These are phyloP conservation scores for Rauvolfia tetraphylla DNA, from an alignment of 257 asterid genomes.

Conservation along the genomic window DNA sequence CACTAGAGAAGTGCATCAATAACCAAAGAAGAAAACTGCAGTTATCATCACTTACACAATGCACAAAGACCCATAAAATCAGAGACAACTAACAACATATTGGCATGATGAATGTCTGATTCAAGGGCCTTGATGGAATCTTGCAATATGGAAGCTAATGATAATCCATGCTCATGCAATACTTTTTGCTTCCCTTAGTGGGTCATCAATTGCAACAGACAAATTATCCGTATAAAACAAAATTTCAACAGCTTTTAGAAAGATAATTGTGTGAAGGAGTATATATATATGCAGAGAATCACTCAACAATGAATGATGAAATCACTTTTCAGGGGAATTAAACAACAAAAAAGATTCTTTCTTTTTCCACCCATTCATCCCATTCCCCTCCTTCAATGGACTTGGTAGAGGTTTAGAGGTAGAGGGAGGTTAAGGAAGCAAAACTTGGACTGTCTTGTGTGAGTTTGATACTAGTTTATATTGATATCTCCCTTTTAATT, in stretches of 20 bases:
- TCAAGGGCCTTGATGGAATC: not conserved
- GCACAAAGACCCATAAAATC: too few species aligned
- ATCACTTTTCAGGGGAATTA: too few species aligned
- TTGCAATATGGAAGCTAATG: not conserved
- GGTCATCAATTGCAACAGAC: not conserved
- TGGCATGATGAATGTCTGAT: not conserved
- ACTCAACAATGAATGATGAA: not conserved
- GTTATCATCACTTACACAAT: too few species aligned
- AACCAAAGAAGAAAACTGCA: too few species aligned
- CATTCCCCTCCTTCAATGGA: not conserved
- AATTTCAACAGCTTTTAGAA: not conserved
- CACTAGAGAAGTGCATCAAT: not conserved
- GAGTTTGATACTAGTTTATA: not conserved
- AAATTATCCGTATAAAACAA: too few species aligned
- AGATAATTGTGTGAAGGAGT: not conserved
- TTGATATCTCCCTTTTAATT: too few species aligned
- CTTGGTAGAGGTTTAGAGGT: not conserved
- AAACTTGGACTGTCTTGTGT: not conserved
- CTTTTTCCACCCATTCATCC: not conserved
- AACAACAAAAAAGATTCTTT: not conserved
- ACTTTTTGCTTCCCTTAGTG: not conserved
- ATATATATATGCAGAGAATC: not conserved
- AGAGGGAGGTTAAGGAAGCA: too few species aligned
- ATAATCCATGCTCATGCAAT: not conserved
- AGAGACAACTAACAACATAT: not conserved